Evolutionary conservation across 108 stramenopile genomes (phyloP).

Genomic region (Epithemia pelagica): DNA sequence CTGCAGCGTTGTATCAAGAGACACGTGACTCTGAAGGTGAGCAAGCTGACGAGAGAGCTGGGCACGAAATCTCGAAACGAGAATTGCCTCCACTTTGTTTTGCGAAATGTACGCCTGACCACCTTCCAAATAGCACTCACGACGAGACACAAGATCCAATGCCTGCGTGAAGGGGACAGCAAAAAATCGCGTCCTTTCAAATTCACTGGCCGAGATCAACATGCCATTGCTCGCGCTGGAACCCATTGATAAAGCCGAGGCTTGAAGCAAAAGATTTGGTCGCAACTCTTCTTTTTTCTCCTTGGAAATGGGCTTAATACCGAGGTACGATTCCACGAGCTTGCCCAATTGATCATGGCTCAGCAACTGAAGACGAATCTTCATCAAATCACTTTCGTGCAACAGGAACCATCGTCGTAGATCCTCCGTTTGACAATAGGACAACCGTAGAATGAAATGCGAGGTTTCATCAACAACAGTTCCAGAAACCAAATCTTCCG

Average conservation of each 20-base stretch:
- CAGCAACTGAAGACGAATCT: slow-evolving; percentile 70
- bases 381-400: slow-evolving; percentile 79
- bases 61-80: slow-evolving; percentile 70
- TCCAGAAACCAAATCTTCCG: slow-evolving; percentile 10
- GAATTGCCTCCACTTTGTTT: slow-evolving; percentile 65
- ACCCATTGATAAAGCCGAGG: slow-evolving; percentile 8
- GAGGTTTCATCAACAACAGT: slow-evolving; percentile 74
- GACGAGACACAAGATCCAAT: slow-evolving; percentile 64
- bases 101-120: slow-evolving; percentile 91
- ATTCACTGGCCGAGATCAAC: slow-evolving; percentile 29
- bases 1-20: slow-evolving; percentile 12
- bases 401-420: slow-evolving; percentile 84
- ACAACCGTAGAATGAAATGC: slow-evolving; percentile 93
- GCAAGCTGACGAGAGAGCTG: slow-evolving; percentile 66
- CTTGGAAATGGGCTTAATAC: slow-evolving; percentile 47
- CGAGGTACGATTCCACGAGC: slow-evolving; percentile 34
- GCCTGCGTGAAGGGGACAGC: slow-evolving; percentile 92
- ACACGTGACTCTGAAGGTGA: neutral
- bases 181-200: slow-evolving; percentile 55
- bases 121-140: slow-evolving; percentile 74
- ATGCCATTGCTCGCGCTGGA: neutral
- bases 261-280: slow-evolving; percentile 15
- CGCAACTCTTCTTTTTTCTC: slow-evolving; percentile 41
- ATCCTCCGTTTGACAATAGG: slow-evolving; percentile 90
- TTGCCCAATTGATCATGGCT: slow-evolving; percentile 49